phyloP scores from a whole-genome alignment of 2,329 filamentous ascomycete species.

The Raffaelea ambrosiae region DNA sequence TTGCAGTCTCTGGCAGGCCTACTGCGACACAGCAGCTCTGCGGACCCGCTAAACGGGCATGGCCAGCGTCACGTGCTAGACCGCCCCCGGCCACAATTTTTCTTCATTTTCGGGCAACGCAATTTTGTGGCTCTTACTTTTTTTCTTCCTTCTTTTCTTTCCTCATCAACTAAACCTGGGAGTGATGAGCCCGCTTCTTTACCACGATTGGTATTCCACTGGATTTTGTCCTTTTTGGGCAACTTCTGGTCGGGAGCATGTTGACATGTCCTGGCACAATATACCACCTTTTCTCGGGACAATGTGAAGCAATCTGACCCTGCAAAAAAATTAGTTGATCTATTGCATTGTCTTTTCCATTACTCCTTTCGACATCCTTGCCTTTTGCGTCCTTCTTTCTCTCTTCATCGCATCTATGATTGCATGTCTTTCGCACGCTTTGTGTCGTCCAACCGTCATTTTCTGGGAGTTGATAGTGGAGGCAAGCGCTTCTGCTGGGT shows the following conservation, averaged over 20 bases:
- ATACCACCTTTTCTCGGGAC: slow-evolving; percentile 51
- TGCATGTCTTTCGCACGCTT: no score
- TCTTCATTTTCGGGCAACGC: background rate
- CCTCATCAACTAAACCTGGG: slow-evolving; percentile 68
- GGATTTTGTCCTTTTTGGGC: no score
- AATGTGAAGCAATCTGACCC: slow-evolving; percentile 60
- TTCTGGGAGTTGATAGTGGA: no score
- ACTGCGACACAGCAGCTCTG: no score
- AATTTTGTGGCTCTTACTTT: slow-evolving; percentile 7
- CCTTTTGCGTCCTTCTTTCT: background rate
- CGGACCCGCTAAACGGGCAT: no score
- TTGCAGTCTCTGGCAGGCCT: no score
- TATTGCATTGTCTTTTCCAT: background rate
- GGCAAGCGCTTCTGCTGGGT: no score
- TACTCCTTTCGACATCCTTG: background rate
- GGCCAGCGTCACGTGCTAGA: no score
- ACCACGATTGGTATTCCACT: slow-evolving; percentile 42
- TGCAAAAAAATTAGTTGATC: slow-evolving; percentile 30
- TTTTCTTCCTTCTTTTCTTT: slow-evolving; percentile 31
- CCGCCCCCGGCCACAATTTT: no score
- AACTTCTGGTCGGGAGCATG: slow-evolving; percentile 44
- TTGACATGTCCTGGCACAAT: slow-evolving; percentile 56
- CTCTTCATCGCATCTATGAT: background rate
- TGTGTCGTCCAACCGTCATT: no score
- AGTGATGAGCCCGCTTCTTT: slow-evolving; percentile 62